Conservation (phyloP, 495 filamentous ascomycete genomes). For the Hamigera avellanea region DNA sequence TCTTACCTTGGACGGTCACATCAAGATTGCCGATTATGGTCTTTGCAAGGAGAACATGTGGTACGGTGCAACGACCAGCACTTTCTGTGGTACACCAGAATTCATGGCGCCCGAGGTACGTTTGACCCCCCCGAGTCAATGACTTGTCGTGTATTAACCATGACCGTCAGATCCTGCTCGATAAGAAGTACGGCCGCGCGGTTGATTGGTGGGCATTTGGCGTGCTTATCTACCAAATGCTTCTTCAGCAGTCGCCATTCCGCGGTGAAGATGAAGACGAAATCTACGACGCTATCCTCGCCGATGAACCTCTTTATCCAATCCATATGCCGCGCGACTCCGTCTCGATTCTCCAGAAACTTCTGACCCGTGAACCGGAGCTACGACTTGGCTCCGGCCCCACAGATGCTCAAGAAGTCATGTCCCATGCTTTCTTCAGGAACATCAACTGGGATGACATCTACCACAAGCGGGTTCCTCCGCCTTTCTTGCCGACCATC, state of each 20-base stretch:
- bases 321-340: conserved; percentile 99
- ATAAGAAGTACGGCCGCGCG: conserved; percentile 97
- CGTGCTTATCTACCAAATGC: conserved; percentile 99
- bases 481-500: conserved; percentile 84
- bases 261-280: conserved; percentile 98
- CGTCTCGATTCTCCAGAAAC: conserved; percentile 94
- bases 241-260: conserved; percentile 97
- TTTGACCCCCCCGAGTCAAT: not conserved
- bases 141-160: conserved; percentile 8
- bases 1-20: conserved; percentile 89
- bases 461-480: conserved; percentile 80
- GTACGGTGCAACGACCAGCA: conserved; percentile 93
- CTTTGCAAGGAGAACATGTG: conserved; percentile 99
- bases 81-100: conserved; percentile 97
- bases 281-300: conserved; percentile 98
- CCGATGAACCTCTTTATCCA: conserved; percentile 94
- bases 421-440: conserved; percentile 97
- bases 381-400: conserved; percentile 84
- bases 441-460: conserved; percentile 99
- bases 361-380: conserved; percentile 91
- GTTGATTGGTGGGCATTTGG: conserved; percentile 99
- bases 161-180: conserved; percentile 72
- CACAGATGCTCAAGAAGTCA: conserved; percentile 97
- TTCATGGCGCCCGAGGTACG: conserved; percentile 98
- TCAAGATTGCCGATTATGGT: conserved; percentile 98